Percentiles rank a stretch among this genome's conserved stretches.
phyloP scores from a whole-genome alignment of 2,329 filamentous ascomycete genomes.

The Orbilia ellipsospora region DNA sequence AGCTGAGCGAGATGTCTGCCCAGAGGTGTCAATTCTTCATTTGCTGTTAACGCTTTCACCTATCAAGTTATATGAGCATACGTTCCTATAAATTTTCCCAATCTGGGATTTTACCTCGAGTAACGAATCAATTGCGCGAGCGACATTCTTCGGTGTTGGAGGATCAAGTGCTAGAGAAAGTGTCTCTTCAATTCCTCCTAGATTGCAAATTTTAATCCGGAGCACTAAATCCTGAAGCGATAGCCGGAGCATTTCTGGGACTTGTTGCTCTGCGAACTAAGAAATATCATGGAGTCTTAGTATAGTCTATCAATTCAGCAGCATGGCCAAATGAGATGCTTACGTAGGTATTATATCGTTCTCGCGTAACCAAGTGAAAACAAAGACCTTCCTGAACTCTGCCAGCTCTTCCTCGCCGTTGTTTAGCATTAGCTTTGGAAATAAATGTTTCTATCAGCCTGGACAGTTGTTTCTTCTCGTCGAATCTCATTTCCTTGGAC shows the following conservation, averaged over 20 bases:
- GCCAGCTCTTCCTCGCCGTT: slow-evolving; percentile 90
- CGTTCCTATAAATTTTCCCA: too few species aligned
- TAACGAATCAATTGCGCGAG: slow-evolving; percentile 88
- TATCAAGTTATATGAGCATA: too few species aligned
- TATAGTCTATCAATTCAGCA: slow-evolving; percentile 1
- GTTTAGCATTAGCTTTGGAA: slow-evolving; percentile 93
- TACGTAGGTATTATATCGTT: slow-evolving; percentile 79
- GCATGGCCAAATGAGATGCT: slow-evolving; percentile 21
- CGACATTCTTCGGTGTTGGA: slow-evolving; percentile 90
- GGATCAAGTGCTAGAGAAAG: slow-evolving; percentile 88
- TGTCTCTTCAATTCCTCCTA: slow-evolving; percentile 92
- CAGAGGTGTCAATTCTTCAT: slow-evolving; percentile 86
- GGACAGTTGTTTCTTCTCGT: slow-evolving; percentile 90
- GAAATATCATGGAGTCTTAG: slow-evolving; percentile 4
- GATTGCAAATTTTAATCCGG: slow-evolving; percentile 95
- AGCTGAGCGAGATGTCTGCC: slow-evolving; percentile 87
- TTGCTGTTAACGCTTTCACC: slow-evolving; percentile 74
- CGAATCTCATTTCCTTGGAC: slow-evolving; percentile 96
- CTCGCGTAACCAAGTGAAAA: slow-evolving; percentile 93
- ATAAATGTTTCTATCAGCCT: slow-evolving; percentile 94
- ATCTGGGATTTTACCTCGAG: slow-evolving; percentile 69
- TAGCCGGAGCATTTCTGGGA: slow-evolving; percentile 92
- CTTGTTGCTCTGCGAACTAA: slow-evolving; percentile 89
- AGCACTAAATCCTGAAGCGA: slow-evolving; percentile 95
- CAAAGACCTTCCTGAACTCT: slow-evolving; percentile 95